These are phyloP conservation scores for Davidsoniella neocaledoniae DNA, from an alignment of 2,329 filamentous ascomycete genomes.

Conservation along the genomic window DNA sequence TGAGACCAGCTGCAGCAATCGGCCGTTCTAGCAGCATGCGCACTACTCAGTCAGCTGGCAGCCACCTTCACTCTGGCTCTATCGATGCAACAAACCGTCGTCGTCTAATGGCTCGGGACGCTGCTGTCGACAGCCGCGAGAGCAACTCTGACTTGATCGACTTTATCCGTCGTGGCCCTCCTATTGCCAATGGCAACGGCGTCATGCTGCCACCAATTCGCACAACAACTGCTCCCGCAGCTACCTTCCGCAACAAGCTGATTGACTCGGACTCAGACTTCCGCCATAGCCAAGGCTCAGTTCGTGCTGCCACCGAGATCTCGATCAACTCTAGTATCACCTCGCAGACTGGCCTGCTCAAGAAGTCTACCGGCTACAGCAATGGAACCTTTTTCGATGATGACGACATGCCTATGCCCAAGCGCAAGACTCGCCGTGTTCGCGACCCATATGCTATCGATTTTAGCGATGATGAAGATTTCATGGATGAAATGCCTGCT, in stretches of 20 bases:
- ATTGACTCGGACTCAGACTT: slow-evolving; percentile 22
- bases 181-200: slow-evolving; percentile 38
- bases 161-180: slow-evolving; percentile 80
- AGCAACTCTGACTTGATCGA: slow-evolving; percentile 82
- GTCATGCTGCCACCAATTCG: slow-evolving; percentile 77
- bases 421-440: slow-evolving; percentile 59
- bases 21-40: slow-evolving; percentile 24
- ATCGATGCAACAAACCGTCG: slow-evolving; percentile 25
- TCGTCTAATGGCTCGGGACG: slow-evolving; percentile 55
- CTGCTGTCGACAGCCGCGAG: slow-evolving; percentile 41
- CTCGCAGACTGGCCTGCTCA: slow-evolving; percentile 55
- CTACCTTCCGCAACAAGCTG: slow-evolving; percentile 5
- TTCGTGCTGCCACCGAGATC: slow-evolving; percentile 34
- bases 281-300: slow-evolving; percentile 39
- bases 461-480: slow-evolving; percentile 49
- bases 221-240: slow-evolving; percentile 30
- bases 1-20: slow-evolving; percentile 16
- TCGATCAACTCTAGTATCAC: slow-evolving; percentile 50
- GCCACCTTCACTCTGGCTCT: slow-evolving; percentile 13
- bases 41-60: slow-evolving; percentile 22
- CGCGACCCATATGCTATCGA: slow-evolving; percentile 93
- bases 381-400: slow-evolving; percentile 28
- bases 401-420: slow-evolving; percentile 41
- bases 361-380: slow-evolving; percentile 20
- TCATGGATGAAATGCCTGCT: slow-evolving; percentile 26